Evolutionary conservation across 148 eudicot genomes (phyloP), one percentile per base, ranked within the genome.

Genomic region (Polygonum maritimum): DNA sequence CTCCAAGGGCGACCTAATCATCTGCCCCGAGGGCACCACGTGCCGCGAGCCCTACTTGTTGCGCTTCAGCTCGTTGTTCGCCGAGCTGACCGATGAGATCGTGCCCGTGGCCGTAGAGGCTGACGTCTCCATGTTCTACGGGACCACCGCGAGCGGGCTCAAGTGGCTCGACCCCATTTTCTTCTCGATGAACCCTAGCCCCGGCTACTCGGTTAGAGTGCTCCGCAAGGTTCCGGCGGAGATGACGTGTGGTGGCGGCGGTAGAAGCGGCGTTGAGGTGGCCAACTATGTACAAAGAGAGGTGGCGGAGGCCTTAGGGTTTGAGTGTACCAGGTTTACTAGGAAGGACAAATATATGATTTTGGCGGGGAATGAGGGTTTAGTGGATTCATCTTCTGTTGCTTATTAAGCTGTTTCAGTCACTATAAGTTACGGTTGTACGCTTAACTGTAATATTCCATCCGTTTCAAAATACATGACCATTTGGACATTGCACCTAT

Each of bases 111-210:
- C 86, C 0, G 54, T 88, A 54, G 76, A 76, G 19, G 65, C 91
- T 0, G 33, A 85, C 7, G 97, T 94, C 60, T 84, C 51, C 65
- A 92, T 94, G 97, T 94, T 94, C 74, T 92, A 94, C 58, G 98
- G 97, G 75, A 94, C 96, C 0, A 94, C 98, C 0, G 93, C 98
- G 0, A 86, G 93, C 71, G 98, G 98, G 81, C 80, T 85, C 19
- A 94, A 94, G 76, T 89, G 88, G 57, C 74, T 94, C 70, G 98
- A 94, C 84, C 90, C 97, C 4, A 79, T 94, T 39, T 94, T 89
- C 84, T 94, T 94, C 86, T 31, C 90, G 63, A 92, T 92, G 97
- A 92, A 94, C 80, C 98, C 98, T 0, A 83, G 86, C 39, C 97
- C 98, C 5, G 70, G 77, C 4, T 94, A 94, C 75, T 76, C 72